These are phyloP conservation scores for Cladobotryum protrusum DNA, from an alignment of 2,329 filamentous ascomycete species.

Conservation along the genomic window DNA sequence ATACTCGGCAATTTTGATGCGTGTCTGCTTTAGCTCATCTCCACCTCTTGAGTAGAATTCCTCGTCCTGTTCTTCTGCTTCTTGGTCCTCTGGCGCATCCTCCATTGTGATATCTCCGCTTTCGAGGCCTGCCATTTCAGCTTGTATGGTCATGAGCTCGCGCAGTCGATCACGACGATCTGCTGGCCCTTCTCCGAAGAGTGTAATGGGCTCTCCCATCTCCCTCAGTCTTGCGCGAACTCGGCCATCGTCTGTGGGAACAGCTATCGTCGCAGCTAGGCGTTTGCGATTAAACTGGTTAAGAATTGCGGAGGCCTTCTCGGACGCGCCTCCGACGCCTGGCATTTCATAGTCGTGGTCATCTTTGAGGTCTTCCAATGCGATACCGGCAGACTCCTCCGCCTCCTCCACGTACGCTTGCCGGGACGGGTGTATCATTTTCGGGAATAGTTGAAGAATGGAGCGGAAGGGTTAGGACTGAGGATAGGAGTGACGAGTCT, in stretches of 20 bases:
- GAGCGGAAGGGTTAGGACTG: neutral
- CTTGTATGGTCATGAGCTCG: constrained; percentile 68
- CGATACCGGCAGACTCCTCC: constrained; percentile 46
- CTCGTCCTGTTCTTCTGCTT: constrained; percentile 71
- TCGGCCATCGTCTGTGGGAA: constrained; percentile 87
- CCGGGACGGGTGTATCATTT: constrained; percentile 77
- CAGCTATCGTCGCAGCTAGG: constrained; percentile 78
- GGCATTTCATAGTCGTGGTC: constrained; percentile 85
- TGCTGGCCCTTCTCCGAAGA: constrained; percentile 84
- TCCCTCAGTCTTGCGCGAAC: constrained; percentile 77
- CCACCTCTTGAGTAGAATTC: constrained; percentile 92
- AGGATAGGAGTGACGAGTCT: neutral
- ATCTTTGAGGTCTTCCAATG: constrained; percentile 46
- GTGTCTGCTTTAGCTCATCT: constrained; percentile 64
- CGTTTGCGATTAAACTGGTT: constrained; percentile 89
- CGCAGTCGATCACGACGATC: constrained; percentile 84
- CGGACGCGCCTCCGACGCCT: constrained; percentile 60
- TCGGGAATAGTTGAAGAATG: neutral
- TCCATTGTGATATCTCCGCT: constrained; percentile 56
- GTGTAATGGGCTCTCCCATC: constrained; percentile 85
- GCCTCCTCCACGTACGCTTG: constrained; percentile 92
- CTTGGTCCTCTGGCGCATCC: constrained; percentile 53
- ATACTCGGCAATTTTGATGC: constrained; percentile 73
- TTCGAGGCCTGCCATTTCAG: constrained; percentile 53
- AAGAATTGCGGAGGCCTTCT: constrained; percentile 78